Evolutionary conservation across 352 stramenopile species (phyloP).

Genomic region (Pythium inflatum): DNA sequence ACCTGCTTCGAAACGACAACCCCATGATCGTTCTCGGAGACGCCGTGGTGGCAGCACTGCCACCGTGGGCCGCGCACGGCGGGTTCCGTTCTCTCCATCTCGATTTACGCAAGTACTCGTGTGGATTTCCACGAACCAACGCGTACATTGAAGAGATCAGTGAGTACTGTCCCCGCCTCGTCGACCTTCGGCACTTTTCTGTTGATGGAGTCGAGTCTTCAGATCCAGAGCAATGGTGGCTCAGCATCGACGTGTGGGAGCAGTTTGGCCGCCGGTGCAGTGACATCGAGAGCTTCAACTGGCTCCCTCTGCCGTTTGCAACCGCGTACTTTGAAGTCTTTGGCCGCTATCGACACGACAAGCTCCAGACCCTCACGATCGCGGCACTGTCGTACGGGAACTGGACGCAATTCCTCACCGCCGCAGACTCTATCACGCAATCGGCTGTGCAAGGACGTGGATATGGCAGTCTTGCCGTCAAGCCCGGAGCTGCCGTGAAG

Average conservation of each 20-base stretch:
- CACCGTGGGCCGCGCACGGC: neutral
- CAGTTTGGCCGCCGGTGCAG: neutral
- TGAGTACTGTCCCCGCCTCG: neutral
- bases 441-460: no score
- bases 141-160: neutral
- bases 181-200: no score
- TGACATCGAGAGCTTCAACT: neutral
- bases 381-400: neutral
- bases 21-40: neutral
- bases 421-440: no score
- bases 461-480: no score
- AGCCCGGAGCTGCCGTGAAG: no score
- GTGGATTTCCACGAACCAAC: neutral
- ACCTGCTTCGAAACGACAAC: neutral
- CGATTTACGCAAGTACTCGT: neutral
- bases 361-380: neutral
- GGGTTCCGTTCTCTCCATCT: neutral
- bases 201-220: neutral
- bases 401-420: no score
- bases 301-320: neutral
- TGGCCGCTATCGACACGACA: neutral
- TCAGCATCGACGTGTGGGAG: neutral
- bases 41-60: neutral
- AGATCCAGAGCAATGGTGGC: slow-evolving; percentile 3
- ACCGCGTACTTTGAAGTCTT: neutral